phyloP scores from a whole-genome alignment of 2,329 filamentous ascomycete genomes.

The Aspergillus quadrilineatus region DNA sequence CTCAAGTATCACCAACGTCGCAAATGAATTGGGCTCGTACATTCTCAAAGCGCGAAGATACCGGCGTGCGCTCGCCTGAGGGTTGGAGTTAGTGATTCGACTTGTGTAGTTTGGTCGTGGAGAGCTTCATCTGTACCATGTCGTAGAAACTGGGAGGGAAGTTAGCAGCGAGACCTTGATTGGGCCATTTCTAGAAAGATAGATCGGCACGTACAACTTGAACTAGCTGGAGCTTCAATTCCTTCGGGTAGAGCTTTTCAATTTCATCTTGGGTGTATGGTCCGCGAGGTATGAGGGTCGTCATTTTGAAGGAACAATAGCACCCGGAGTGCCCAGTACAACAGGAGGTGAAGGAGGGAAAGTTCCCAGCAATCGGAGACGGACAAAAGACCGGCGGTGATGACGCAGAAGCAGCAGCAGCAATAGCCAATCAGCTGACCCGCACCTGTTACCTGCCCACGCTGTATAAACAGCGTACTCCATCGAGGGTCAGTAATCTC shows the following conservation, averaged over 20 bases:
- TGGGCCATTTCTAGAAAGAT: neutral
- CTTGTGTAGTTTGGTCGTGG: neutral
- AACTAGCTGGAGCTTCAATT: constrained; percentile 80
- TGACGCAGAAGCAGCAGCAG: constrained; percentile 17
- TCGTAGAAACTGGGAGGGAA: constrained; percentile 58
- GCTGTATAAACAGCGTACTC: neutral
- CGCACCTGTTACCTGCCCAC: neutral
- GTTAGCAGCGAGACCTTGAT: constrained; percentile 18
- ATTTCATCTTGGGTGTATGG: constrained; percentile 83
- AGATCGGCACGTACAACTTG: constrained; percentile 62
- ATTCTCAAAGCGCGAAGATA: constrained; percentile 85
- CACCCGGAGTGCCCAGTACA: neutral
- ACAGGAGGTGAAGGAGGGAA: neutral
- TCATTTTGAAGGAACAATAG: constrained; percentile 57
- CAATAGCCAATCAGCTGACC: constrained; percentile 15
- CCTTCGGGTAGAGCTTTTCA: constrained; percentile 72
- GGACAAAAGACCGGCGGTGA: constrained; percentile 8
- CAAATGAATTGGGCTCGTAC: constrained; percentile 33
- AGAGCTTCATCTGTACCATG: constrained; percentile 58
- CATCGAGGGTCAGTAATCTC: neutral
- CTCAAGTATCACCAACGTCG: constrained; percentile 11
- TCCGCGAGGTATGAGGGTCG: constrained; percentile 69
- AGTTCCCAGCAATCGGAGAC: neutral
- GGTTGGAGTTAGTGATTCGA: constrained; percentile 8
- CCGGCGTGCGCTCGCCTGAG: constrained; percentile 72